A percentile compares a stretch with the other conserved stretches of the same genome.
Evolutionary conservation across 2,329 filamentous ascomycete species (phyloP).

Genomic region (Hyphodiscus sp.): DNA sequence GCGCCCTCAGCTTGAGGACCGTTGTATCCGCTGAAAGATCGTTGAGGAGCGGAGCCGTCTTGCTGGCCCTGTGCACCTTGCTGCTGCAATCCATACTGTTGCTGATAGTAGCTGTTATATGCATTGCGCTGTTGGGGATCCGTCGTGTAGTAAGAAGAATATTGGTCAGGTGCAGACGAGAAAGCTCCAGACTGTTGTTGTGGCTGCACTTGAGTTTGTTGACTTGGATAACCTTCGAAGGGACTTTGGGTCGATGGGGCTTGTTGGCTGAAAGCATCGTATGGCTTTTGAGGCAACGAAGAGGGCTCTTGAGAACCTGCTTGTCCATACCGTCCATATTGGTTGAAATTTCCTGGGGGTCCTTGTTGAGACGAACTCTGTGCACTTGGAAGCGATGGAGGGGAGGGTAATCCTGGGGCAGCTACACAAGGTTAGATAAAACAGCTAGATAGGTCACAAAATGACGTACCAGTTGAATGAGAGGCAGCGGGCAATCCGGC

Average conservation of each 20-base stretch:
- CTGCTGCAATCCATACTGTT: conserved; percentile 45
- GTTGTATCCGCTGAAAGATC: conserved; percentile 71
- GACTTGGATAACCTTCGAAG: conserved; percentile 53
- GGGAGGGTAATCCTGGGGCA: conserved; percentile 30
- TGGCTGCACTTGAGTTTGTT: conserved; percentile 52
- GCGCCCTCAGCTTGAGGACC: conserved; percentile 56
- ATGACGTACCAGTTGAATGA: conserved; percentile 34
- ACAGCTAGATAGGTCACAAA: background rate
- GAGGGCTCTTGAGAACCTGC: conserved; percentile 52
- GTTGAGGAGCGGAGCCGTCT: conserved; percentile 65
- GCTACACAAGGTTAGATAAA: conserved; percentile 15
- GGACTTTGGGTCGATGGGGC: conserved; percentile 50
- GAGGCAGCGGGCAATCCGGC: conserved; percentile 45
- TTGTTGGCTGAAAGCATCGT: conserved; percentile 81
- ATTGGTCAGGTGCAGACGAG: conserved; percentile 71
- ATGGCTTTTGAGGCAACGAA: conserved; percentile 67
- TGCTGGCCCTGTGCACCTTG: conserved; percentile 59
- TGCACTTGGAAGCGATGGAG: conserved; percentile 31
- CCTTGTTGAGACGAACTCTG: conserved; percentile 32
- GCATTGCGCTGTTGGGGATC: conserved; percentile 67
- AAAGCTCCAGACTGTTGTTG: conserved; percentile 58
- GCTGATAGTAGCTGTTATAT: conserved; percentile 67
- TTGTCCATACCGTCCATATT: conserved; percentile 66
- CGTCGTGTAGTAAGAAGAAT: conserved; percentile 78
- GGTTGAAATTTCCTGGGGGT: conserved; percentile 41